Evolutionary conservation across 495 filamentous ascomycete genomes (phyloP), one percentile per base, ranked within the genome.

Genomic region (Saxophila tyrrhenica): DNA sequence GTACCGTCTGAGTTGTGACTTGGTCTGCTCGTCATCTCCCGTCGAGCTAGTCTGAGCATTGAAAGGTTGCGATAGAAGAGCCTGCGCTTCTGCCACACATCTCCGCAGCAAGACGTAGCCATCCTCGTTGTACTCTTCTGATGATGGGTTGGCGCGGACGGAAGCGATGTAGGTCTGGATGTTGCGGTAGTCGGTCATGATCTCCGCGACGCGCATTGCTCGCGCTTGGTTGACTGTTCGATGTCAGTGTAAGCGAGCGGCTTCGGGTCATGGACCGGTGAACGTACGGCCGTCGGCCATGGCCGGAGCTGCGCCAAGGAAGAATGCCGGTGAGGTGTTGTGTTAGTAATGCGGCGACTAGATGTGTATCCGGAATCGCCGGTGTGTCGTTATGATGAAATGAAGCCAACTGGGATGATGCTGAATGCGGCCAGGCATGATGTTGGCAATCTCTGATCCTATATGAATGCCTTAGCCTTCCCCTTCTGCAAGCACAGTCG

Each of bases 161-260:
- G 83, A 78, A 39, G 84, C 77, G 67, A 94, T 90, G 66, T 85
- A 86, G 64, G 82, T 73, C 62, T 94, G 84, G 1, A 94, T 77
- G 51, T 79, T 85, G 55, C 84, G 83, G 73, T 89, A 95, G 71
- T 94, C 89, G 62, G 78, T 77, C 62, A 94, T 84, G 55, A 94
- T 73, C 67, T 94, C 85, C 65, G 85, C 81, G 64, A 95, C 79
- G 66, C 89, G 82, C 63, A 81, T 73, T 55, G 84, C 83, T 65
- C 89, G 85, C 62, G 82, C 83, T 60, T 89, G 79, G 70, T 95
- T 94, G 57, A 94, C 89, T 95, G 48, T 45, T 44, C 41, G 41
- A 17, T 7, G 20, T n/a, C 8, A 44, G 41, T n/a, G n/a, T 44
- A 8, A 21, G 20, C 41, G 20, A 44, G 41, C 13, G 41, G 16